Evolutionary conservation across 164 flowering plant genomes (phyloP).

Genomic region (Annona squamosa): DNA sequence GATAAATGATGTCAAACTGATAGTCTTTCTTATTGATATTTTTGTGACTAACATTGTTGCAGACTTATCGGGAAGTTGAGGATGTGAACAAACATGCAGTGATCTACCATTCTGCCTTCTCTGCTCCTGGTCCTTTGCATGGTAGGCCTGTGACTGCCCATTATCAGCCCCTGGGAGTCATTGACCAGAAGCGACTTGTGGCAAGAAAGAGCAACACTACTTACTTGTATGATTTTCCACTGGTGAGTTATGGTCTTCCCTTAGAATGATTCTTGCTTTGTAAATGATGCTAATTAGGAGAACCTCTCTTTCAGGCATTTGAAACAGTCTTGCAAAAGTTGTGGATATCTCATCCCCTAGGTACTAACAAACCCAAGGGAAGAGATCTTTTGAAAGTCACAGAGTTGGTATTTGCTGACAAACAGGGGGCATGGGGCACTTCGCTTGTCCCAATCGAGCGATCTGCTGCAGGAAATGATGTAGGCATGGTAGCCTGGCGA

Average conservation of each 20-base stretch:
- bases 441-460: slow-evolving; percentile 64
- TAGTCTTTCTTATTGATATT: neutral
- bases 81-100: slow-evolving; percentile 44
- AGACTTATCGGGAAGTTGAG: slow-evolving; percentile 88
- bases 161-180: slow-evolving; percentile 68
- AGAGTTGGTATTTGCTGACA: slow-evolving; percentile 71
- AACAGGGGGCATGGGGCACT: slow-evolving; percentile 71
- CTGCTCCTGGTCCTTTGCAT: slow-evolving; percentile 58
- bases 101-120: slow-evolving; percentile 51
- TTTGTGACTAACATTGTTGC: slow-evolving; percentile 12
- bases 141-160: slow-evolving; percentile 61
- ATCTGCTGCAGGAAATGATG: slow-evolving; percentile 71
- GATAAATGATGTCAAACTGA: neutral
- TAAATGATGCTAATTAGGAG: neutral
- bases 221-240: slow-evolving; percentile 97
- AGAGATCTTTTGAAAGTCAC: slow-evolving; percentile 50
- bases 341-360: slow-evolving; percentile 53
- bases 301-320: slow-evolving; percentile 63
- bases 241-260: slow-evolving; percentile 36
- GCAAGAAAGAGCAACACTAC: slow-evolving; percentile 92
- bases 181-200: slow-evolving; percentile 72
- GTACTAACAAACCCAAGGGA: slow-evolving; percentile 34
- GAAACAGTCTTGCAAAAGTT: slow-evolving; percentile 58
- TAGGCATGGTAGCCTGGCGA: slow-evolving; percentile 98
- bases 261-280: neutral